Conservation (phyloP, 106 monocot species). For the Allium cepa region DNA sequence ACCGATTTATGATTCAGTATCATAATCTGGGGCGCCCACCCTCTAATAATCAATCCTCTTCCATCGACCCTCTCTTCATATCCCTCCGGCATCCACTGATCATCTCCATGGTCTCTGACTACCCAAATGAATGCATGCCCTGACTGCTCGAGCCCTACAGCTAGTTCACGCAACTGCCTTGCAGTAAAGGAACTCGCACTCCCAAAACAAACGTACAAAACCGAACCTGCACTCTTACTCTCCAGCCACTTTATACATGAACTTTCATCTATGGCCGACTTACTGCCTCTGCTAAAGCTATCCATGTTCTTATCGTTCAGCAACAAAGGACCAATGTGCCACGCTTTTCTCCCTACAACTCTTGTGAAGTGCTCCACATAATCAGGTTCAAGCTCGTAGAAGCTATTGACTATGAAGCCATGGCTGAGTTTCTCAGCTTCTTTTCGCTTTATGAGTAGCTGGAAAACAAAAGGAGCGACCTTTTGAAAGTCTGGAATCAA, state of each 20-base stretch:
- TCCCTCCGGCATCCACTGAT: not conserved
- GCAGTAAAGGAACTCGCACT: not conserved
- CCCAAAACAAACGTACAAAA: constrained; percentile 12
- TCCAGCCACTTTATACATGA: not conserved
- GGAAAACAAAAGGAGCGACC: not conserved
- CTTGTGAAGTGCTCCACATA: constrained; percentile 10
- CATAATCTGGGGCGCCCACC: constrained; percentile 27
- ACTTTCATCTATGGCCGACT: not conserved
- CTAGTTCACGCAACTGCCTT: constrained; percentile 2
- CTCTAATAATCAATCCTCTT: constrained; percentile 10
- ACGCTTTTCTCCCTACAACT: constrained; percentile 5
- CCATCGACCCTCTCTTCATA: constrained; percentile 7
- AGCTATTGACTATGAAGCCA: constrained; percentile 27
- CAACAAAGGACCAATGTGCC: constrained; percentile 16
- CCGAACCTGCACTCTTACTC: not conserved
- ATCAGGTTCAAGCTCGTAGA: constrained; percentile 19
- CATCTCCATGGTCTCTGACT: not conserved
- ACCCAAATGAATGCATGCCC: constrained; percentile 7
- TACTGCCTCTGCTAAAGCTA: not conserved
- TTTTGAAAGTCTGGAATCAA: not conserved
- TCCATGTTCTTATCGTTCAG: not conserved
- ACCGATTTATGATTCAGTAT: constrained; percentile 16
- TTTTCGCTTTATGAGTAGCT: not conserved
- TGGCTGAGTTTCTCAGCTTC: not conserved
- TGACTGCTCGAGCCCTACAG: constrained; percentile 1